Evolutionary conservation across 257 asterid genomes (phyloP), one percentile per base, ranked within the genome.

Genomic region (Solanum arcanum): DNA sequence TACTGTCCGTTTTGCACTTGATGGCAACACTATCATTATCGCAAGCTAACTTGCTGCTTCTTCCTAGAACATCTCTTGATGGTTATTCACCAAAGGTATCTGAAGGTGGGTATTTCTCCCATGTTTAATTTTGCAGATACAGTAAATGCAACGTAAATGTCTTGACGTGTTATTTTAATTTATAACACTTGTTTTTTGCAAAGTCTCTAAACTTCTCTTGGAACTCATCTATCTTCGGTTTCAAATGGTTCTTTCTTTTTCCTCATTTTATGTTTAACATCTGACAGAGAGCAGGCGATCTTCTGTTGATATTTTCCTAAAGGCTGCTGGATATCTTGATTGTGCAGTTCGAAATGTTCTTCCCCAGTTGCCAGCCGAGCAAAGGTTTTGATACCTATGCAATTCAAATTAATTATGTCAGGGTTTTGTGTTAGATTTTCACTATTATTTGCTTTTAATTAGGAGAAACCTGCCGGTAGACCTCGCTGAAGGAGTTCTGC

Each of bases 251-350:
- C 59, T 84, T 87, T 75, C 62, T 62, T 20, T 31, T 83, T 31
- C 85, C 70, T 81, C 85, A 81, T 81, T 47, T 81, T 81, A 66
- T 6, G 20, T 81, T 49, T 49, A 18, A 81, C 42, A 59, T 85
- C 83, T 83, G 72, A 90, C 96, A 97, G 98, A 97, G 92, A 92
- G 92, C 91, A 93, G 99, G 64, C 92, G 98, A 89, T 91, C 98
- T 90, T 94, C 98, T 69, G 92, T 97, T 90, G 98, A 97, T 90
- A 74, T 95, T 85, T 97, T 97, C 90, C 92, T 97, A 46, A 97
- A 94, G 91, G 99, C 99, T 68, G 99, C 99, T 12, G 99, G 99
- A 86, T 97, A 94, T 93, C 98, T 97, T 90, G 99, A 97, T 88
- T 95, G 98, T 91, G 99, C 99, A 41, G 95, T 97, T 83, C 93